Evolutionary conservation across 805 yeast genomes (phyloP), one percentile per base, ranked within the genome.

Genomic region (Candida coleopterorum): DNA sequence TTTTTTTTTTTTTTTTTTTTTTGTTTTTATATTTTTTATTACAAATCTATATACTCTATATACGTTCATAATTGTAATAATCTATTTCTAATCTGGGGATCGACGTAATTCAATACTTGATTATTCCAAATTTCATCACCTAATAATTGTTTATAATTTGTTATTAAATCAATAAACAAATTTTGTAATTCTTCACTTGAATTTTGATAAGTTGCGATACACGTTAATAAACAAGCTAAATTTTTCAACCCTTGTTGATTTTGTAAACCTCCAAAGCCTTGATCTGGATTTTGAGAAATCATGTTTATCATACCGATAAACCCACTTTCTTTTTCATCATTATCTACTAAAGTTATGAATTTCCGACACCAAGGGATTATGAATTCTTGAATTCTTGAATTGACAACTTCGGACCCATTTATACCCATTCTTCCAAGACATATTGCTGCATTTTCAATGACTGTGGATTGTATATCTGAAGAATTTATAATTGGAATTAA

Each of bases 251-350:
- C 75, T 35, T 66, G 67, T 12, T 58, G 58, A 4, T 35, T 25
- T 22, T 62, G 55, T 32, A 66, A 55, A 2, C 68, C 70, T 0
- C 75, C 71, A 31, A 85, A 61, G 0, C 79, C 83, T 21, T 52
- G 55, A 23, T 72, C 69, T 2, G 95, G 95, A 50, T 82, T 80
- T n/a, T 60, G 55, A 25, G 70, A 68, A 12, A 90, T 65, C 21
- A 79, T 73, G 38, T 74, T 75, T 53, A 88, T 72, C 78, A 93
- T 83, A 3, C 98, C 98, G 47, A 72, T 71, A 54, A 84, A 86
- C 2, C 95, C 82, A 9, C 88, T 73, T 44, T 85, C 95, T 60
- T 93, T 93, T 57, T 93, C 98, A 36, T 80, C 84, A 40, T 88
- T 80, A 46, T 85, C 93, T 29, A 77, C 81, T 37, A 87, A 65